Evolutionary conservation across 2,329 filamentous ascomycete genomes (phyloP).

Genomic region (Saccharata proteae): DNA sequence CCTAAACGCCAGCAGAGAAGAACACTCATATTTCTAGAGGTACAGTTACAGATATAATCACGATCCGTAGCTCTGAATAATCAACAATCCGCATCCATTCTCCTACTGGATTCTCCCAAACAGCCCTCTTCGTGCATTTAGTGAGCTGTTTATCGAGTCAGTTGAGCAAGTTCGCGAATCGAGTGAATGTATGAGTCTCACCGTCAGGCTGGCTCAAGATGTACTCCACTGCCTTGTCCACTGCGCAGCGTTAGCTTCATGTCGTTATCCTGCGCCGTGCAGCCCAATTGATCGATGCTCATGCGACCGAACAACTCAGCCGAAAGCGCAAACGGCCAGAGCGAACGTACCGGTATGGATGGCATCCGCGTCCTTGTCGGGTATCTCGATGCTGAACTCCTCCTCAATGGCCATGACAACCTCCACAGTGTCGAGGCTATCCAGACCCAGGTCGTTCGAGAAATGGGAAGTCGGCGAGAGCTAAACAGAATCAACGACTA

Average conservation of each 20-base stretch:
- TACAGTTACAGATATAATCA: slow-evolving; percentile 23
- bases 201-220: slow-evolving; percentile 88
- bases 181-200: slow-evolving; percentile 33
- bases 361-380: slow-evolving; percentile 88
- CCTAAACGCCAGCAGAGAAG: slow-evolving; percentile 3
- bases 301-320: neutral
- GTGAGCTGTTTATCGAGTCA: slow-evolving; percentile 21
- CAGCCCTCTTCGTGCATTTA: slow-evolving; percentile 13
- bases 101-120: slow-evolving; percentile 12
- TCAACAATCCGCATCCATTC: slow-evolving; percentile 18
- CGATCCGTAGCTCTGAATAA: slow-evolving; percentile 15
- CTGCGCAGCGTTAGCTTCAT: slow-evolving; percentile 37
- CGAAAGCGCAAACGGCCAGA: neutral
- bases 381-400: slow-evolving; percentile 90
- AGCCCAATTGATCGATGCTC: neutral
- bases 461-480: slow-evolving; percentile 81
- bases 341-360: slow-evolving; percentile 83
- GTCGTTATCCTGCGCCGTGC: slow-evolving; percentile 1
- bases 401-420: slow-evolving; percentile 99
- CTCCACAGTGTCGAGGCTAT: slow-evolving; percentile 96
- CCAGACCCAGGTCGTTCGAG: slow-evolving; percentile 89
- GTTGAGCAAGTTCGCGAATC: slow-evolving; percentile 6
- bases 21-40: slow-evolving; percentile 19
- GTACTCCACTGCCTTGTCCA: slow-evolving; percentile 90
- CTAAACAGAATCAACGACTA: slow-evolving; percentile 36